These are phyloP conservation scores for Hemileccinum impolitum DNA, from an alignment of 768 basidiomycete genomes.

Conservation along the genomic window DNA sequence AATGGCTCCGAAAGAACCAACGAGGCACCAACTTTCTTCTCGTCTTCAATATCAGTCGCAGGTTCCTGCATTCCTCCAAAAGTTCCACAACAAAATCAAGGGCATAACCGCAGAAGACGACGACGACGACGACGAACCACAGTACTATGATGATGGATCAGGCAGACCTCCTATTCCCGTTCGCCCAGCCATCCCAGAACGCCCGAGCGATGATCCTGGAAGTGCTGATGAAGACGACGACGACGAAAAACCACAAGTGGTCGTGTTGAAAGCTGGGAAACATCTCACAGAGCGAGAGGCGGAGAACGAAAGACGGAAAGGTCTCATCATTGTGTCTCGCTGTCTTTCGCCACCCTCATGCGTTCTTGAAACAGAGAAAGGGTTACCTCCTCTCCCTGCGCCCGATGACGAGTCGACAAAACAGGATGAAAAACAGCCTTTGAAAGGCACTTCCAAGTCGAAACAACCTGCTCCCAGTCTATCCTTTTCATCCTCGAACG, in stretches of 20 bases:
- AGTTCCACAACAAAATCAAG: conserved; percentile 59
- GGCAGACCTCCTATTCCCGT: conserved; percentile 72
- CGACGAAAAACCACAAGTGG: conserved; percentile 86
- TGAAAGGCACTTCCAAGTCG: conserved; percentile 19
- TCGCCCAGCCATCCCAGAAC: conserved; percentile 68
- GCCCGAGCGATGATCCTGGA: conserved; percentile 65
- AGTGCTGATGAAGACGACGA: conserved; percentile 68
- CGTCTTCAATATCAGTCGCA: conserved; percentile 59
- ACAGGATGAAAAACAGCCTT: conserved; percentile 27
- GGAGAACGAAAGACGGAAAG: conserved; percentile 72
- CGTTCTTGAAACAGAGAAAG: conserved; percentile 48
- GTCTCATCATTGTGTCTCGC: conserved; percentile 35
- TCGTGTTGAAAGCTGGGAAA: conserved; percentile 85
- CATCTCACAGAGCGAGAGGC: conserved; percentile 78
- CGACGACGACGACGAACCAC: conserved; percentile 45
- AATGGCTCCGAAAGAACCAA: conserved; percentile 58
- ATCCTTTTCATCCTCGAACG: conserved; percentile 40
- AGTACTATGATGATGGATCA: conserved; percentile 63
- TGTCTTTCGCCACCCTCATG: conserved; percentile 2
- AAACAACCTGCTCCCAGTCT: conserved; percentile 25
- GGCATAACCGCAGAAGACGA: conserved; percentile 51
- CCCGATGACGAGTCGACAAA: conserved; percentile 24
- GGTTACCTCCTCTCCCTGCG: conserved; percentile 52
- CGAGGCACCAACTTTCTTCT: conserved; percentile 67
- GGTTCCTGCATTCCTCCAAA: conserved; percentile 63